Evolutionary conservation across 306 rosid species (phyloP).

Genomic region (Vicia villosa): DNA sequence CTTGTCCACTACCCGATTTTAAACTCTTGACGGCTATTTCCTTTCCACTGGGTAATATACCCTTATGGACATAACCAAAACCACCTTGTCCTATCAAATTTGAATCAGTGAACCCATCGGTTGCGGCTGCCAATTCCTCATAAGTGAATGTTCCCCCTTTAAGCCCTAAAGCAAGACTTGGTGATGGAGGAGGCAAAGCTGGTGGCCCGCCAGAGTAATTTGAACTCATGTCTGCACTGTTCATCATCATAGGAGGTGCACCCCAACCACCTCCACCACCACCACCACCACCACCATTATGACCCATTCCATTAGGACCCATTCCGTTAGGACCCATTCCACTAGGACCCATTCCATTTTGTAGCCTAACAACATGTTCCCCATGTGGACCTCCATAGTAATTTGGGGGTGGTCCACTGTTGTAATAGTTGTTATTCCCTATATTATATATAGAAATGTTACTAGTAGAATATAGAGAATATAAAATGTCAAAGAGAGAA

Average conservation of each 20-base stretch:
- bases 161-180: constrained; percentile 57
- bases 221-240: constrained; percentile 56
- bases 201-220: constrained; percentile 49
- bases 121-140: constrained; percentile 80
- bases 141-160: constrained; percentile 73
- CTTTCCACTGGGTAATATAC: constrained; percentile 76
- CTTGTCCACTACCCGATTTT: constrained; percentile 73
- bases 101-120: constrained; percentile 50
- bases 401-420: constrained; percentile 35
- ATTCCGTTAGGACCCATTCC: constrained; percentile 3
- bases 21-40: constrained; percentile 82
- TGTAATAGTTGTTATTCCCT: constrained; percentile 50
- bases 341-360: constrained; percentile 42
- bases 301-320: constrained; percentile 36
- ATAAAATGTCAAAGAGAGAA: neutral
- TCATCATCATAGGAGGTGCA: constrained; percentile 38
- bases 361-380: constrained; percentile 62
- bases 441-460: constrained; percentile 4
- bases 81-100: constrained; percentile 88
- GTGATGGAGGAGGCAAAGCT: constrained; percentile 78
- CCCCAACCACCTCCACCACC: constrained; percentile 59
- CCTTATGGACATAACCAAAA: constrained; percentile 87
- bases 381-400: constrained; percentile 49
- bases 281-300: constrained; percentile 37
- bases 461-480: neutral